phyloP scores from a whole-genome alignment of 192 early-diverging fungal species.

The Entophlyctis luteolus region DNA sequence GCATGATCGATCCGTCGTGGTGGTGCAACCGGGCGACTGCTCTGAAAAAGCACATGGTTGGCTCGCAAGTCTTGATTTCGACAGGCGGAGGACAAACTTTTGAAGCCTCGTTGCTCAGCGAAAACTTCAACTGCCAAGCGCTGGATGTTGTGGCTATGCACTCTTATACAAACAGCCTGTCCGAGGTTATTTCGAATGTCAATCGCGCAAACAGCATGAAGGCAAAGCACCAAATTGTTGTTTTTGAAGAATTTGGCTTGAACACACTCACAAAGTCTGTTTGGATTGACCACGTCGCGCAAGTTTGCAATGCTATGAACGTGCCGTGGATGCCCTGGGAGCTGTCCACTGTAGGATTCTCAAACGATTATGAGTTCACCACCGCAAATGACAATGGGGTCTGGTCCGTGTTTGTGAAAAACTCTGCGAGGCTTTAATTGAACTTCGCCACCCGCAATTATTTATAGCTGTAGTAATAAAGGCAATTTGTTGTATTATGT shows the following conservation, averaged over 20 bases:
- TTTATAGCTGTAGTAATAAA: too few relatives aligned
- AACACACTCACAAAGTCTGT: not conserved
- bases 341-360: not conserved
- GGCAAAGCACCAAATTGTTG: not conserved
- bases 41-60: not conserved
- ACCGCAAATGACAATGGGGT: not conserved
- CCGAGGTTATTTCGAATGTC: not conserved
- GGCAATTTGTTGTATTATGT: too few relatives aligned
- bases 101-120: not conserved
- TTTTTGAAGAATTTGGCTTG: conserved; percentile 20
- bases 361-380: conserved; percentile 26
- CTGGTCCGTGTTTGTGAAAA: too few relatives aligned
- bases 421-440: too few relatives aligned
- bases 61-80: conserved; percentile 6
- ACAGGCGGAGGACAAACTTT: conserved; percentile 26
- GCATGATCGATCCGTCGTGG: conserved; percentile 22
- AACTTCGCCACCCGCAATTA: too few relatives aligned
- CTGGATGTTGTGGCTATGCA: conserved; percentile 26
- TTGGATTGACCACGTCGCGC: not conserved
- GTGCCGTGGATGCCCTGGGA: conserved; percentile 26
- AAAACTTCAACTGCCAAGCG: conserved; percentile 16
- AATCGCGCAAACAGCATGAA: not conserved
- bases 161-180: conserved; percentile 8
- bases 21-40: conserved; percentile 19
- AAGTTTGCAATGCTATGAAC: not conserved